Base-by-base conservation (phyloP, 805 yeast species). In the Schwanniomyces sp. region DNA sequence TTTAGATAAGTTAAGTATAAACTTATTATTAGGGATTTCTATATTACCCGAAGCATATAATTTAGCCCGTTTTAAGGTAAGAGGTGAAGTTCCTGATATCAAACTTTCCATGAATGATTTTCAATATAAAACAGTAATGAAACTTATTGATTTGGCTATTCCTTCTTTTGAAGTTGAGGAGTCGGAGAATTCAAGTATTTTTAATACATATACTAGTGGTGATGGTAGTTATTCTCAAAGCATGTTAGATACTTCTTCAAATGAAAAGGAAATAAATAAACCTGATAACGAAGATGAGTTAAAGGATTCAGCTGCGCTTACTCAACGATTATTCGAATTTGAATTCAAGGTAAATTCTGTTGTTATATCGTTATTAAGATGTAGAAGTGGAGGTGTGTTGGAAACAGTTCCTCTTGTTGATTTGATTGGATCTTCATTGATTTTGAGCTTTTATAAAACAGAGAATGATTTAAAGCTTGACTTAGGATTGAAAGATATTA, bases 61-160 rank as follows among this genome's bases (percentile, higher is more conserved):
- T 52, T 71, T 94, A 38, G 85, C 98, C 0, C 80, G 79, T 53
- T 72, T 90, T 52, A 83, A 80, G 59, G 74, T 91, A 2, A 81
- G 88, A 27, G 97, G 94, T 11, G 82, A 82, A 49, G 78, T 94
- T 11, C 96, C 97, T 0, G 70, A 70, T 28, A 76, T 95, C 51
- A 75, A 76, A 27, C 82, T 94, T 4, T 78, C 87, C 27, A 63
- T 94, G 58, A 88, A 88, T 55, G 98, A 94, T 62, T 86, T 84
- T 57, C 97, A 95, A 62, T 95, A 95, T 68, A 88, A 90, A 63
- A 82, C 90, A 1, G 72, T 94, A 58, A 85, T 94, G 92, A 82
- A 84, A 48, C 69, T 92, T 39, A 70, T 92, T 29, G 86, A 86
- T 43, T 78, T 74, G 8, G 80, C 85, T 17, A 74, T 90, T 9